These are phyloP conservation scores for Penicillium macrosclerotiorum DNA, from an alignment of 495 filamentous ascomycete genomes.

Conservation along the genomic window DNA sequence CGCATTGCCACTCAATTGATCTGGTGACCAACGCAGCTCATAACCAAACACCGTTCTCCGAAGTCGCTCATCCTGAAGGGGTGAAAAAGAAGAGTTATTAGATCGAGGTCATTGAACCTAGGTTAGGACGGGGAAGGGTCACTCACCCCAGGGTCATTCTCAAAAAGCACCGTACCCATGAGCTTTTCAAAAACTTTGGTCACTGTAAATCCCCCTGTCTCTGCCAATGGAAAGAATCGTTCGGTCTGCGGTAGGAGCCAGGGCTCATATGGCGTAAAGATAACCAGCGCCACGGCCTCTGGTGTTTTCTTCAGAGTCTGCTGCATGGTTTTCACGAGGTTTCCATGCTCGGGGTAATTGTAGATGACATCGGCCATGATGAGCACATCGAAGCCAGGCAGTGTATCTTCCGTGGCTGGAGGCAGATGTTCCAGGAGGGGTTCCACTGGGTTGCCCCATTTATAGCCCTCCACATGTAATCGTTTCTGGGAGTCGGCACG, in stretches of 20 bases:
- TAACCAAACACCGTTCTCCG: conserved; percentile 81
- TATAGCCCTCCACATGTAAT: conserved; percentile 64
- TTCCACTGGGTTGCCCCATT: conserved; percentile 68
- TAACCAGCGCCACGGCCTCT: conserved; percentile 71
- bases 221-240: conserved; percentile 75
- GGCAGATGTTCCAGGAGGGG: conserved; percentile 52
- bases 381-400: conserved; percentile 67
- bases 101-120: background rate
- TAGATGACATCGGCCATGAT: conserved; percentile 89
- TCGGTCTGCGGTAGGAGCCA: conserved; percentile 84
- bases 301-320: conserved; percentile 53
- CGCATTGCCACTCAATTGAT: conserved; percentile 21
- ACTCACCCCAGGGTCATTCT: conserved; percentile 74
- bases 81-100: conserved; percentile 16
- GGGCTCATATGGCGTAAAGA: conserved; percentile 90
- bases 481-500: conserved; percentile 12
- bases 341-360: conserved; percentile 78
- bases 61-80: conserved; percentile 65
- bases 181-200: conserved; percentile 76
- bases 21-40: conserved; percentile 50
- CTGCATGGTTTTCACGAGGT: conserved; percentile 68
- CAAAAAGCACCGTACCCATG: conserved; percentile 83
- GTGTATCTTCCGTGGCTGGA: conserved; percentile 9
- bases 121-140: background rate
- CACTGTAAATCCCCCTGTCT: conserved; percentile 65